Base-by-base conservation (phyloP, 106 monocot genomes). In the Narthecium ossifragum region DNA sequence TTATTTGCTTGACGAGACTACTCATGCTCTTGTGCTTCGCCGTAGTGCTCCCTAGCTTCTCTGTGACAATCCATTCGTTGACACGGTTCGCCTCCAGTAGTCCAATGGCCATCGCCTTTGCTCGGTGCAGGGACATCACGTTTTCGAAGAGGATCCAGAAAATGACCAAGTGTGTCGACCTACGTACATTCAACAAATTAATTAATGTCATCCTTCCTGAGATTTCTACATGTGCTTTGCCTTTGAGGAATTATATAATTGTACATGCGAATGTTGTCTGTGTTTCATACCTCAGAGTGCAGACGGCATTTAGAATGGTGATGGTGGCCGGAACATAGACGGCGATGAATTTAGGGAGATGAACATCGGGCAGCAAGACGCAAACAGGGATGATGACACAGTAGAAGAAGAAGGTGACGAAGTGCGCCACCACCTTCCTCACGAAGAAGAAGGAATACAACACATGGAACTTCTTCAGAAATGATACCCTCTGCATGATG, bases 91-190 rank as follows among this genome's bases (percentile, higher is more conserved):
- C 70, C 57, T 85, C 85, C 0, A 70, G 32, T 0, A 85, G 66
- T 15, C 85, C 85, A 12, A 80, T 77, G 40, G 77, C 59, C 0
- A 70, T 61, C 0, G 76, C 85, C 64, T 85, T 85, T 14, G 69
- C 55, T 7, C 80, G 85, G 29, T 80, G 85, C 70, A 85, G 62
- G 5, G 85, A 72, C 76, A 85, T 77, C 6, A 80, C 85, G 39
- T 85, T 85, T 80, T 85, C 85, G 37, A 85, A 85, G 9, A 85
- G 61, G 43, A 85, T 76, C 85, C 85, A 85, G 37, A 85, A 85
- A 26, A 85, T 66, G 26, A 85, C 46, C 62, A 85, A 30, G 39
- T 85, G 85, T 8, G 70, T 22, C 0, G 80, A 85, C 58, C 85
- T 80, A 41, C 34, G 36, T 15, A 8, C 31, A 33, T 20, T 20